Percentiles rank a stretch among this genome's conserved stretches.
phyloP scores from a whole-genome alignment of 805 yeast species.

The Candida cerambycidarum region DNA sequence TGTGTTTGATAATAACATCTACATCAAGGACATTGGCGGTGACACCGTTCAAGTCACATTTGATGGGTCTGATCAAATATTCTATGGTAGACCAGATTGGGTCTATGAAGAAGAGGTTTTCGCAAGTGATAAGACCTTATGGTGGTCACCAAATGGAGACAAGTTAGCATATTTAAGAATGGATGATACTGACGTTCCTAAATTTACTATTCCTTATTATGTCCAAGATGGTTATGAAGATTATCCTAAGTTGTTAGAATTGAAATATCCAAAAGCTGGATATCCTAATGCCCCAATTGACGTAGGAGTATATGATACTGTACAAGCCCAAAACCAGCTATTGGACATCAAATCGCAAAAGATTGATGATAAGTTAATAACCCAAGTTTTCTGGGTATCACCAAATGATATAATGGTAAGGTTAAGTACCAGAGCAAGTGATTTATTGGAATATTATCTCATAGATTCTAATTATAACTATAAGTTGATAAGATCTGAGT shows the following conservation, averaged over 20 bases:
- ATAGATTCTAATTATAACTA: slow-evolving; percentile 26
- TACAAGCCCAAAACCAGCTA: slow-evolving; percentile 18
- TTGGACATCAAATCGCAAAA: slow-evolving; percentile 16
- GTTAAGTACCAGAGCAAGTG: slow-evolving; percentile 63
- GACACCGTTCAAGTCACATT: slow-evolving; percentile 37
- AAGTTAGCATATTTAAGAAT: slow-evolving; percentile 53
- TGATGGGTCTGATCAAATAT: slow-evolving; percentile 53
- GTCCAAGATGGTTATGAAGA: slow-evolving; percentile 33
- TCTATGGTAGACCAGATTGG: slow-evolving; percentile 80
- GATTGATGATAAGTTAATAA: slow-evolving; percentile 48
- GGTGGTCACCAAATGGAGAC: slow-evolving; percentile 73
- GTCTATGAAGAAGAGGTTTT: slow-evolving; percentile 80
- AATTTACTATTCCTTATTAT: slow-evolving; percentile 52
- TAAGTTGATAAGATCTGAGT: slow-evolving; percentile 40
- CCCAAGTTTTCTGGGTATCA: slow-evolving; percentile 62
- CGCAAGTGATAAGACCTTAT: slow-evolving; percentile 55
- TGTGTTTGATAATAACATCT: slow-evolving; percentile 57
- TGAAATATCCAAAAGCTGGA: slow-evolving; percentile 78
- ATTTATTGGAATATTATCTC: slow-evolving; percentile 49
- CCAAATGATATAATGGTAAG: slow-evolving; percentile 51
- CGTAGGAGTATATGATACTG: slow-evolving; percentile 43
- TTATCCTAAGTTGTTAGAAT: slow-evolving; percentile 47
- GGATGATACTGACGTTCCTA: slow-evolving; percentile 59
- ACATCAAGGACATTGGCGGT: slow-evolving; percentile 39
- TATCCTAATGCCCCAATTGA: slow-evolving; percentile 55